These are phyloP conservation scores for Colletotrichum higginsianum DNA, from an alignment of 2,329 filamentous ascomycete species.

Conservation along the genomic window DNA sequence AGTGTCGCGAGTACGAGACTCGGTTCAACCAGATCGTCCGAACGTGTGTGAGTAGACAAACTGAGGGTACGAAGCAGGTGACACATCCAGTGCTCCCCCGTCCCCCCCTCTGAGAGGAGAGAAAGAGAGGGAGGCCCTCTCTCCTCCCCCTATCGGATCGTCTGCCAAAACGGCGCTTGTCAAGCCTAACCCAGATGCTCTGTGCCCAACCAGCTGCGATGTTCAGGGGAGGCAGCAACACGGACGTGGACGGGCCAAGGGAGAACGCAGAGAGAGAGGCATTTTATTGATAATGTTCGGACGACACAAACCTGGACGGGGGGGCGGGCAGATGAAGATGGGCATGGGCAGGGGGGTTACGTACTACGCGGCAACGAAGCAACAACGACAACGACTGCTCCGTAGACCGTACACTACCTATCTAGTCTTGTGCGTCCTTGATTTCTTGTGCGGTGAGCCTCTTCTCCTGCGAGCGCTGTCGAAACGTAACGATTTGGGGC, in stretches of 20 bases:
- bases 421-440: background rate
- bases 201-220: conserved; percentile 31
- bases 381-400: conserved; percentile 4
- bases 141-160: conserved; percentile 19
- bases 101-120: conserved; percentile 6
- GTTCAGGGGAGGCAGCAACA: conserved; percentile 34
- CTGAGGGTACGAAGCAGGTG: background rate
- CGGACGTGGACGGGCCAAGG: conserved; percentile 19
- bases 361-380: background rate
- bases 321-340: conserved; percentile 31
- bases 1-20: conserved; percentile 40
- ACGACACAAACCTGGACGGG: conserved; percentile 19
- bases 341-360: conserved; percentile 18
- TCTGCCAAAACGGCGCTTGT: conserved; percentile 28
- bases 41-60: conserved; percentile 20
- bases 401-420: too few species aligned
- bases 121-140: background rate
- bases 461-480: conserved; percentile 32
- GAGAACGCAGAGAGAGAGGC: conserved; percentile 13
- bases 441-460: conserved; percentile 24
- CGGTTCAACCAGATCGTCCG: conserved; percentile 40
- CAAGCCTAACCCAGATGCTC: conserved; percentile 22
- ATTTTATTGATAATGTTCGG: conserved; percentile 28
- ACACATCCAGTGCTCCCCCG: background rate
- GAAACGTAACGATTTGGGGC: conserved; percentile 21